Evolutionary conservation across 257 asterid genomes (phyloP).

Genomic region (Oldenlandia corymbosa): DNA sequence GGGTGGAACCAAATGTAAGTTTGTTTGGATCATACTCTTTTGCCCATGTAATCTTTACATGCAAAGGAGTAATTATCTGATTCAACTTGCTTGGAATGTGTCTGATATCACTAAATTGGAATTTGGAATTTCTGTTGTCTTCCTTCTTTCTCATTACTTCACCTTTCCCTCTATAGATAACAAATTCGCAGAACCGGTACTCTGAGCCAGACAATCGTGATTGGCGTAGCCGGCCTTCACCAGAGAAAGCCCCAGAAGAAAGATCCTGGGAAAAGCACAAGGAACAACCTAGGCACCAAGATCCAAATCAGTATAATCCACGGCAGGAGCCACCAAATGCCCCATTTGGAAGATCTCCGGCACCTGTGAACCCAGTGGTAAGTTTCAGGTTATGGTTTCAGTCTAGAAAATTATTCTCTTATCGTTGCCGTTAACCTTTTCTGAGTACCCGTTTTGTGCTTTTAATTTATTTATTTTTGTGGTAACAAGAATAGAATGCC

Average conservation of each 20-base stretch:
- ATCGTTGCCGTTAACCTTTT: too few species aligned
- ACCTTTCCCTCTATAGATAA: conserved; percentile 24
- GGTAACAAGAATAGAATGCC: neutral
- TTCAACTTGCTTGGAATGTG: too few species aligned
- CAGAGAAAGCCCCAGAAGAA: conserved; percentile 33
- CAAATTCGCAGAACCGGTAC: conserved; percentile 39
- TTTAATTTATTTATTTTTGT: neutral
- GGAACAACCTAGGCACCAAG: conserved; percentile 35
- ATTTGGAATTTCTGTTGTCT: neutral
- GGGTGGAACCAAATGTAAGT: conserved; percentile 66
- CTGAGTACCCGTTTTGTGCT: neutral
- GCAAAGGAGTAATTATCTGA: neutral
- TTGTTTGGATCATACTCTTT: neutral
- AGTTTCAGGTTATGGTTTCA: neutral
- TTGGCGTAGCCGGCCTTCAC: conserved; percentile 49
- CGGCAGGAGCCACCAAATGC: conserved; percentile 28
- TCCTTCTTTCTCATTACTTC: neutral
- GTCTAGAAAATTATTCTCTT: neutral
- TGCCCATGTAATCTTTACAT: neutral
- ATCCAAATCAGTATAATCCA: conserved; percentile 19
- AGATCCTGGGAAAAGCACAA: conserved; percentile 45
- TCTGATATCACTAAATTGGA: too few species aligned
- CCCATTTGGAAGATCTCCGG: conserved; percentile 42
- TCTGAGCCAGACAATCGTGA: conserved; percentile 60
- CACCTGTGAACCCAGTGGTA: conserved; percentile 50